Evolutionary conservation across 495 filamentous ascomycete species (phyloP).

Genomic region (Chaetomium fimeti): DNA sequence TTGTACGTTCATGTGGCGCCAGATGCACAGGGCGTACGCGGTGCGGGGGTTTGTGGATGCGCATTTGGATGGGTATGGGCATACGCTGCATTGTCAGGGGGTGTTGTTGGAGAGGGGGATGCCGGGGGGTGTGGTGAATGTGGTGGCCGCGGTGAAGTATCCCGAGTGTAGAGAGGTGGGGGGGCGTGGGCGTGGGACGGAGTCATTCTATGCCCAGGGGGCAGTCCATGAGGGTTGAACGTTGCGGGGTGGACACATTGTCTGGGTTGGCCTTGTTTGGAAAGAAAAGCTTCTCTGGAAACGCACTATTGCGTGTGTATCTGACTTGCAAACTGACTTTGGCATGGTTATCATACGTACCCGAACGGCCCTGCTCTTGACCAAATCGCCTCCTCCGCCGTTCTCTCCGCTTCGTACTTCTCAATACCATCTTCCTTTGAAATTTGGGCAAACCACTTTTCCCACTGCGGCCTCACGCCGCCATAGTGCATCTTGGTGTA

Average conservation of each 20-base stretch:
- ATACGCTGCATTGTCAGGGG: constrained; percentile 23
- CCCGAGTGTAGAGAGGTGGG: constrained; percentile 12
- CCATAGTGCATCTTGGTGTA: constrained; percentile 6
- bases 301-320: too few species aligned
- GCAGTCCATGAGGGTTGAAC: too few species aligned
- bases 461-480: background rate
- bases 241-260: too few species aligned
- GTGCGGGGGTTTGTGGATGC: constrained; percentile 16
- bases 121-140: constrained; percentile 8
- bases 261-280: too few species aligned
- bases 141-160: constrained; percentile 19
- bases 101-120: constrained; percentile 6
- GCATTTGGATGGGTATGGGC: constrained; percentile 19
- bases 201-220: too few species aligned
- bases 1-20: constrained; percentile 40
- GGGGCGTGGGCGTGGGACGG: background rate
- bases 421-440: background rate
- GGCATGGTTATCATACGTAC: background rate
- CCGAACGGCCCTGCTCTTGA: background rate
- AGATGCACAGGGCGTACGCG: constrained; percentile 34
- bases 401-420: background rate
- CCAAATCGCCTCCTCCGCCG: constrained; percentile 1
- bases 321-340: too few species aligned
- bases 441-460: background rate
- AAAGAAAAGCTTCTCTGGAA: background rate